phyloP scores from a whole-genome alignment of 169 alveolate genomes.

The Perkinsus marinus region DNA sequence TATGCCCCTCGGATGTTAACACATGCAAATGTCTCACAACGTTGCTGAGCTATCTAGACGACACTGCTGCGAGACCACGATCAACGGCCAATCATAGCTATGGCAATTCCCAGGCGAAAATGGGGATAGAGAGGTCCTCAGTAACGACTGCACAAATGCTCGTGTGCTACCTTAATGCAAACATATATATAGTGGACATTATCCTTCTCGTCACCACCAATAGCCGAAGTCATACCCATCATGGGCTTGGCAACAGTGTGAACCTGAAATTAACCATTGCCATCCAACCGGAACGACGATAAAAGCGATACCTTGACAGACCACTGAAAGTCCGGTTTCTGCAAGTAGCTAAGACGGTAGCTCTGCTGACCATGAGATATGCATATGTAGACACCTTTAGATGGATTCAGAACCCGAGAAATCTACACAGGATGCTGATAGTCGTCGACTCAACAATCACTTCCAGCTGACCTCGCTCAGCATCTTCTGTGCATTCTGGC shows the following conservation, averaged over 20 bases:
- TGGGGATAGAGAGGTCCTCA: no score
- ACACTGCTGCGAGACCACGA: no score
- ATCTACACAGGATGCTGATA: not conserved
- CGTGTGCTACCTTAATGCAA: slow-evolving; percentile 13
- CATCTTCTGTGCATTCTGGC: slow-evolving; percentile 63
- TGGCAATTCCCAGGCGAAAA: no score
- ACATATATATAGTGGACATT: slow-evolving; percentile 31
- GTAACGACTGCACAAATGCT: no score
- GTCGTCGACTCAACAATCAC: not conserved
- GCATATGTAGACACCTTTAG: slow-evolving; percentile 69
- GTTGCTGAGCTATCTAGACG: no score
- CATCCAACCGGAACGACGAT: no score
- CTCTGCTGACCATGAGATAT: slow-evolving; percentile 76
- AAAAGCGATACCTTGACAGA: not conserved
- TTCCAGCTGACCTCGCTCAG: slow-evolving; percentile 48
- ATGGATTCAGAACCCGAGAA: slow-evolving; percentile 10
- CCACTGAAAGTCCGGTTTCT: slow-evolving; percentile 39
- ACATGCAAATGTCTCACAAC: no score
- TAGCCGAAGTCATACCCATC: not conserved
- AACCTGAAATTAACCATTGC: no score
- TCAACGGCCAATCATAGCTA: no score
- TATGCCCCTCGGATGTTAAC: no score
- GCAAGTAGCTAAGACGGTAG: slow-evolving; percentile 57
- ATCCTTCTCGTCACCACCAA: slow-evolving; percentile 10
- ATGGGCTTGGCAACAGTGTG: no score